Conservation (phyloP, 2,329 filamentous ascomycete genomes). For the Sporothrix euskadiensis region DNA sequence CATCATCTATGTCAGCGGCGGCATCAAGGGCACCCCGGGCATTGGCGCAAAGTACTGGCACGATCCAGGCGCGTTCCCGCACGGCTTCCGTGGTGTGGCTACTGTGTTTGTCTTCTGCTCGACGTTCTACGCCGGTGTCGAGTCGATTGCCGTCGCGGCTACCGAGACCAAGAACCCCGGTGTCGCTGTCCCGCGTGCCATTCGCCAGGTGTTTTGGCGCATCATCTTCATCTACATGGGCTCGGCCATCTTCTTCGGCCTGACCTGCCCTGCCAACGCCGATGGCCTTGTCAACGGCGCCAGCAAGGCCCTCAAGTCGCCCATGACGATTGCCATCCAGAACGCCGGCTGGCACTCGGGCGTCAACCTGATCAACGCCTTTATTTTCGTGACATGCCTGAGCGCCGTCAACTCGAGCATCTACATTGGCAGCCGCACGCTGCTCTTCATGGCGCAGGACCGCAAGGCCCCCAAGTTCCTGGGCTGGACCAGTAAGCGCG, state of each 20-base stretch:
- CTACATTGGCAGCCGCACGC: conserved; percentile 73
- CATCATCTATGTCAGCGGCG: conserved; percentile 69
- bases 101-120: conserved; percentile 69
- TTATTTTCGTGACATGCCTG: conserved; percentile 72
- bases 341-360: conserved; percentile 73
- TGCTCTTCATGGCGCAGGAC: conserved; percentile 74
- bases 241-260: conserved; percentile 70
- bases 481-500: conserved; percentile 65
- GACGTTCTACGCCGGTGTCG: conserved; percentile 69
- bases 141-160: conserved; percentile 63
- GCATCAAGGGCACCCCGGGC: conserved; percentile 60
- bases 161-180: conserved; percentile 62
- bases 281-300: conserved; percentile 60
- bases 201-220: conserved; percentile 62
- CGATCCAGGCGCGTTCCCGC: conserved; percentile 67
- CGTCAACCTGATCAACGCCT: conserved; percentile 75
- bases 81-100: conserved; percentile 67
- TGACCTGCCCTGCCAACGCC: conserved; percentile 71
- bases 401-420: conserved; percentile 73
- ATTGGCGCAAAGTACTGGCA: conserved; percentile 73
- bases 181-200: conserved; percentile 57
- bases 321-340: conserved; percentile 72
- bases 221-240: conserved; percentile 68
- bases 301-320: conserved; percentile 66
- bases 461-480: conserved; percentile 70